Conservation (phyloP, 2,329 filamentous ascomycete species). For the Nigrospora osmanthi region DNA sequence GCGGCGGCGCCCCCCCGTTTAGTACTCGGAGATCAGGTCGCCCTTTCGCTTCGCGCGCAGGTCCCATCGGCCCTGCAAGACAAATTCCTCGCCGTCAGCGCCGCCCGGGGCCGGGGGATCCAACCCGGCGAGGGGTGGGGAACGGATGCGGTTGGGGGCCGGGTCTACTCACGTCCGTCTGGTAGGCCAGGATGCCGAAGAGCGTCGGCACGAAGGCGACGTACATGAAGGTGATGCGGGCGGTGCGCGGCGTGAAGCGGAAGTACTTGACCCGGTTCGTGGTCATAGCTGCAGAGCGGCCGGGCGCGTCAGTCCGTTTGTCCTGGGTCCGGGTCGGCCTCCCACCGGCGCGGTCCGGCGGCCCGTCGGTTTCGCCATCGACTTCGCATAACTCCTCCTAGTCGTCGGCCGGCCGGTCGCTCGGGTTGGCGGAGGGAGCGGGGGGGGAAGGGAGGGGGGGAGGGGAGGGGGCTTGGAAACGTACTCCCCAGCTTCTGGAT, state of each 20-base stretch:
- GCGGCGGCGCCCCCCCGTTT: slow-evolving; percentile 16
- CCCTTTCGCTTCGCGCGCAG: slow-evolving; percentile 82
- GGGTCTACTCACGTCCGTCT: slow-evolving; percentile 68
- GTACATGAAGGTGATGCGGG: slow-evolving; percentile 72
- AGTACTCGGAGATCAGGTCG: slow-evolving; percentile 78
- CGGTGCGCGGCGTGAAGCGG: slow-evolving; percentile 82
- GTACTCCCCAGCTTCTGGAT: slow-evolving; percentile 37
- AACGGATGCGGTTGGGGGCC: not conserved
- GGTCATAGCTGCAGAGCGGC: slow-evolving; percentile 58
- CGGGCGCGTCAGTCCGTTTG: not conserved
- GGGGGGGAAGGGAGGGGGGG: not conserved
- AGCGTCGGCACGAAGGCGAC: slow-evolving; percentile 63
- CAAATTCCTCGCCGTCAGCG: not conserved
- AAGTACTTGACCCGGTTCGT: slow-evolving; percentile 89
- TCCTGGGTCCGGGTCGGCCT: slow-evolving; percentile 6
- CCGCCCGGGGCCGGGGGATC: not conserved
- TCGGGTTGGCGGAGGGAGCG: not conserved
- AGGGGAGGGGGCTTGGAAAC: slow-evolving; percentile 12
- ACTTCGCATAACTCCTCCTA: too few species aligned
- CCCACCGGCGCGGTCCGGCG: not conserved
- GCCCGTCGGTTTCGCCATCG: not conserved
- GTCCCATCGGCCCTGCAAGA: slow-evolving; percentile 70
- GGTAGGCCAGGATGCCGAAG: slow-evolving; percentile 65
- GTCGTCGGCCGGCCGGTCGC: too few species aligned
- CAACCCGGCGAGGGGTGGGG: not conserved